Percentiles rank a stretch among this genome's conserved stretches.
Evolutionary conservation across 768 basidiomycete species (phyloP).

Genomic region (Tylopilus balloui): DNA sequence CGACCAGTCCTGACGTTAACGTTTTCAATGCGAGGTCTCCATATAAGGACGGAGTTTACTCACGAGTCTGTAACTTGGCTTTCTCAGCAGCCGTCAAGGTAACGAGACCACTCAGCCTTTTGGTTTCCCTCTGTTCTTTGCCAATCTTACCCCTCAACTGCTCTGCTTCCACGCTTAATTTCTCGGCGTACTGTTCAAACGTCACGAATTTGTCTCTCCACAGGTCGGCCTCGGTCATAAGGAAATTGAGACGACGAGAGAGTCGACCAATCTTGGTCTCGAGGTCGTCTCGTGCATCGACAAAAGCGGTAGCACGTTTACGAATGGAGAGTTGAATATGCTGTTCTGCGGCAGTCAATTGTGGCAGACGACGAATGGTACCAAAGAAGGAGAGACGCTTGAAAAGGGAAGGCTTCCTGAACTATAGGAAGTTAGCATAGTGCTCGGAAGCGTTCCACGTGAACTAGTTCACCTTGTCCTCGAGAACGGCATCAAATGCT

Average conservation of each 20-base stretch:
- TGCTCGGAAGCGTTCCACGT: not conserved
- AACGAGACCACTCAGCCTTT: slow-evolving; percentile 74
- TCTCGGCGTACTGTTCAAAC: slow-evolving; percentile 92
- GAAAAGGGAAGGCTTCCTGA: slow-evolving; percentile 84
- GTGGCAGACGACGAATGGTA: slow-evolving; percentile 61
- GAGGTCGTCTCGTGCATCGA: slow-evolving; percentile 88
- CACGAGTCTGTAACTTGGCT: slow-evolving; percentile 71
- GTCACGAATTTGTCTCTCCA: slow-evolving; percentile 94
- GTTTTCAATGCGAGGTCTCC: not conserved
- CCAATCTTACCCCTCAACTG: slow-evolving; percentile 85
- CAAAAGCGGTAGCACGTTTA: slow-evolving; percentile 90
- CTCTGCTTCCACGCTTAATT: slow-evolving; percentile 78
- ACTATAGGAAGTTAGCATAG: slow-evolving; percentile 38
- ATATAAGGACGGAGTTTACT: slow-evolving; percentile 29
- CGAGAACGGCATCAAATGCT: slow-evolving; percentile 83
- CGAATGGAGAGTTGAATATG: slow-evolving; percentile 84
- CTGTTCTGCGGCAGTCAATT: slow-evolving; percentile 76
- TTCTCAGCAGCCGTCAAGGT: slow-evolving; percentile 77
- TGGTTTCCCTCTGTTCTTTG: slow-evolving; percentile 86
- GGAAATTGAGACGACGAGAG: slow-evolving; percentile 79
- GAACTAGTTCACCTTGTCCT: slow-evolving; percentile 59
- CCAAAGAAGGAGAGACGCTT: slow-evolving; percentile 81
- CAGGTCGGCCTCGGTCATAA: slow-evolving; percentile 86
- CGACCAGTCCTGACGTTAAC: slow-evolving; percentile 59
- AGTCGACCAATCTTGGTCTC: slow-evolving; percentile 91